Conservation (phyloP, 2,329 filamentous ascomycete species). For the Talaromyces sp. region DNA sequence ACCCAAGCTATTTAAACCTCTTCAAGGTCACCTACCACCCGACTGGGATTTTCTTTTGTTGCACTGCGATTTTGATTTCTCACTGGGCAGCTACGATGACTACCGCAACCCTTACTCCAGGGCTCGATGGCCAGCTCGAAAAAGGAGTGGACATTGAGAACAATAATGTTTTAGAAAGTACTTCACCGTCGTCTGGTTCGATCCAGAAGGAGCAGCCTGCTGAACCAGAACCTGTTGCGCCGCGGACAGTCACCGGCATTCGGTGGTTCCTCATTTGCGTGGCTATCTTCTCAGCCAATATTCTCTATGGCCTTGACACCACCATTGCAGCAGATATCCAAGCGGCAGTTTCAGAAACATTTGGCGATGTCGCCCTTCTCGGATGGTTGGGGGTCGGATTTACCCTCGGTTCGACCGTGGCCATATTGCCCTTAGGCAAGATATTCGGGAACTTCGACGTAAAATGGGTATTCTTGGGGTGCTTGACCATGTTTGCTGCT, state of each 20-base stretch:
- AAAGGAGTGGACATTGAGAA: background rate
- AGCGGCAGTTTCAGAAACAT: constrained; percentile 35
- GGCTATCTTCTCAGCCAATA: constrained; percentile 33
- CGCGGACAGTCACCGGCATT: background rate
- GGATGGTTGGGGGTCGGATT: constrained; percentile 39
- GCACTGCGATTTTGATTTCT: background rate
- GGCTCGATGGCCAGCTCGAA: background rate
- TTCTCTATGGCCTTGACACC: constrained; percentile 36
- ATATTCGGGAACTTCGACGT: constrained; percentile 3
- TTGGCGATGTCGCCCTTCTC: constrained; percentile 35
- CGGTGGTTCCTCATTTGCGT: constrained; percentile 18
- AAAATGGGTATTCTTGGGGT: constrained; percentile 7
- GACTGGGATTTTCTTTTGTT: background rate
- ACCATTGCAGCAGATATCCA: constrained; percentile 50
- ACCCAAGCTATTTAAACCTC: background rate
- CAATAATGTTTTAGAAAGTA: background rate
- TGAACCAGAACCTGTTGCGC: background rate
- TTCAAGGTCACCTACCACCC: background rate
- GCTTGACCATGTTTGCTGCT: constrained; percentile 25
- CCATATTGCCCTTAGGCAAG: background rate
- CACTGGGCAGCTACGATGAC: background rate
- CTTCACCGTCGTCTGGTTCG: background rate
- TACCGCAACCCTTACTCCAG: background rate
- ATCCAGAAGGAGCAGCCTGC: background rate
- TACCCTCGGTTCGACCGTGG: constrained; percentile 30